Conservation (phyloP, 352 stramenopile genomes). For the Aphanomyces stellatus region DNA sequence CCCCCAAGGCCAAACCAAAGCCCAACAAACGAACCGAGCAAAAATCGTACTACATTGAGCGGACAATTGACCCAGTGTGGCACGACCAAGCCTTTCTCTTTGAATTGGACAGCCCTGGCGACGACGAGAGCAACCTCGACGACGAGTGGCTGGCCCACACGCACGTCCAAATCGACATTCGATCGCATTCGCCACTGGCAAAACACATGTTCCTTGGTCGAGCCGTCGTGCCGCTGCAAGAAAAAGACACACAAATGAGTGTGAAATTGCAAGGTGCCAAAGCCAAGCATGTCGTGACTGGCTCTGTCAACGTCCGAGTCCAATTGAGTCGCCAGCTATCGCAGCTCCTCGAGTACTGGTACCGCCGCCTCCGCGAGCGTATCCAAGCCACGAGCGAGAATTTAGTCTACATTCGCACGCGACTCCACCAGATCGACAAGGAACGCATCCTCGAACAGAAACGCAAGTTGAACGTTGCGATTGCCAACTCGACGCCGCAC, state of each 20-base stretch:
- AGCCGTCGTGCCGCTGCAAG: background rate
- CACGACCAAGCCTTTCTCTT: conserved; percentile 16
- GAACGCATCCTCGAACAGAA: conserved; percentile 8
- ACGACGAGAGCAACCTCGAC: too few species aligned
- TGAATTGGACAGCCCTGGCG: too few species aligned
- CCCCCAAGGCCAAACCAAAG: background rate
- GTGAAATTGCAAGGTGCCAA: background rate
- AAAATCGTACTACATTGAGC: conserved; percentile 19
- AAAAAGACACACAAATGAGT: background rate
- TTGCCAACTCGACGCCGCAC: background rate
- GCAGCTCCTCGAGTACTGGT: conserved; percentile 6
- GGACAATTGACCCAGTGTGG: conserved; percentile 4
- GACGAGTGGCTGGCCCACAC: background rate
- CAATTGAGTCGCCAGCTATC: background rate
- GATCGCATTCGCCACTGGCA: background rate
- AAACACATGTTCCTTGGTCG: background rate
- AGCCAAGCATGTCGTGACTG: background rate
- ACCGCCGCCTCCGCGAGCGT: background rate
- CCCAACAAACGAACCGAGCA: conserved; percentile 3
- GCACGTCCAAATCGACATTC: conserved; percentile 6
- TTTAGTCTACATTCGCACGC: conserved; percentile 9
- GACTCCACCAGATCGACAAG: conserved; percentile 10
- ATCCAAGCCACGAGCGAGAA: background rate
- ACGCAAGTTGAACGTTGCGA: conserved; percentile 4
- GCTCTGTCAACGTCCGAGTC: background rate